Conservation (phyloP, 2,329 filamentous ascomycete species). For the Clarireedia monteithiana region DNA sequence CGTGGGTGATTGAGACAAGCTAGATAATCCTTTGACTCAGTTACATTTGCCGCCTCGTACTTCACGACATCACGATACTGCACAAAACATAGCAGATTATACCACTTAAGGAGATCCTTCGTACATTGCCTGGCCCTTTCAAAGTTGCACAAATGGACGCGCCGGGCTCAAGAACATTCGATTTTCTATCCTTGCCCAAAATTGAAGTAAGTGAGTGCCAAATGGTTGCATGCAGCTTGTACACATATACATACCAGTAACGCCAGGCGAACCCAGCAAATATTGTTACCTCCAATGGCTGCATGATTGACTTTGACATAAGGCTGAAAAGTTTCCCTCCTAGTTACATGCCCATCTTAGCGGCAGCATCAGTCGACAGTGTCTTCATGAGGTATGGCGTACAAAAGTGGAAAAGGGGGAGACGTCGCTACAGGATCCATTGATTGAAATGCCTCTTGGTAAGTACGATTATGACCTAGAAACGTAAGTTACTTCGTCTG, state of each 20-base stretch:
- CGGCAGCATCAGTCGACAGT: slow-evolving; percentile 66
- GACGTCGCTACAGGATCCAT: slow-evolving; percentile 57
- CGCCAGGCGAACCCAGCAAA: neutral
- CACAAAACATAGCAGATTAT: no score
- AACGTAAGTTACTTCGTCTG: slow-evolving; percentile 42
- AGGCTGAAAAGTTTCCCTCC: slow-evolving; percentile 13
- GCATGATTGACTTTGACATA: slow-evolving; percentile 10
- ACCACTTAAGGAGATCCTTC: no score
- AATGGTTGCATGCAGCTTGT: slow-evolving; percentile 11
- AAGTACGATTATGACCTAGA: slow-evolving; percentile 65
- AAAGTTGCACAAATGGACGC: neutral
- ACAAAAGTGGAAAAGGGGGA: slow-evolving; percentile 43
- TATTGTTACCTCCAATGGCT: neutral
- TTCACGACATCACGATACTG: no score
- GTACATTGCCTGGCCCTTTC: no score
- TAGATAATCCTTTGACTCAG: no score
- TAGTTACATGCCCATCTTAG: slow-evolving; percentile 76
- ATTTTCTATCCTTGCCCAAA: slow-evolving; percentile 43
- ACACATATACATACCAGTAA: neutral
- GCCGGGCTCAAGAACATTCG: neutral
- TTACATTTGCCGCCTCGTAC: no score
- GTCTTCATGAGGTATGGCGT: slow-evolving; percentile 68
- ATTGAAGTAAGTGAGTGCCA: slow-evolving; percentile 39
- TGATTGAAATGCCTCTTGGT: slow-evolving; percentile 59
- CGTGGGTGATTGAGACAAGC: neutral